Percentiles rank a stretch among this genome's conserved stretches.
Evolutionary conservation across 2,329 filamentous ascomycete species (phyloP).

Genomic region (Apiospora hydei): DNA sequence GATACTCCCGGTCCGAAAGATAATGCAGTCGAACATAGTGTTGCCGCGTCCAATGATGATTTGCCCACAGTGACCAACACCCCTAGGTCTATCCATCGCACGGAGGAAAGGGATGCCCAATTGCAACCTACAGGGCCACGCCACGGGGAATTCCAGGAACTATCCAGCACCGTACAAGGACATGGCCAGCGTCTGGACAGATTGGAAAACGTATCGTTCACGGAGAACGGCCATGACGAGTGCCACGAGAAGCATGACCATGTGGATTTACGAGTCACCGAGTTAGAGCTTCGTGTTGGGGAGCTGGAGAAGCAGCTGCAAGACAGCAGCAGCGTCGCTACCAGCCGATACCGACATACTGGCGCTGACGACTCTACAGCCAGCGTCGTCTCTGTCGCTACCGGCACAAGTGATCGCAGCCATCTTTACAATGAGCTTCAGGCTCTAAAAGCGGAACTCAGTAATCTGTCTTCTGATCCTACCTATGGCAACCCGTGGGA

Average conservation of each 20-base stretch:
- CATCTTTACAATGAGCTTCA: constrained; percentile 60
- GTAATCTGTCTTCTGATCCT: constrained; percentile 60
- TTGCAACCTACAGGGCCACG: constrained; percentile 35
- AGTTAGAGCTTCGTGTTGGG: constrained; percentile 70
- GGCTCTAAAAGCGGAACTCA: constrained; percentile 26
- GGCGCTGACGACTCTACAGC: constrained; percentile 53
- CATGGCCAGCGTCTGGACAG: constrained; percentile 71
- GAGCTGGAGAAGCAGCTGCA: constrained; percentile 64
- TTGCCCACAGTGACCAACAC: constrained; percentile 42
- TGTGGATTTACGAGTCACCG: constrained; percentile 70
- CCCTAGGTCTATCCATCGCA: constrained; percentile 38
- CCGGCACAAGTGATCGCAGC: constrained; percentile 48
- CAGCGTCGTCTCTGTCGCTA: constrained; percentile 56
- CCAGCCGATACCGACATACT: constrained; percentile 45
- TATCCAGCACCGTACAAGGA: constrained; percentile 62
- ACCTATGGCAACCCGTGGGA: constrained; percentile 72
- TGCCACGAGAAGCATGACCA: constrained; percentile 73
- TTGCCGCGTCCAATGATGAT: constrained; percentile 37
- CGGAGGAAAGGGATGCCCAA: constrained; percentile 34
- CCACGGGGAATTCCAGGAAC: constrained; percentile 50
- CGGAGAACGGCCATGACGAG: constrained; percentile 70
- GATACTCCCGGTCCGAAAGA: constrained; percentile 33
- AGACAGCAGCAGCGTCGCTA: constrained; percentile 51
- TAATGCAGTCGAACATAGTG: constrained; percentile 31
- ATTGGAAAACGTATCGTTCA: constrained; percentile 75